These are phyloP conservation scores for Raddia guianensis DNA, from an alignment of 176 grass and related monocot species.

Conservation along the genomic window DNA sequence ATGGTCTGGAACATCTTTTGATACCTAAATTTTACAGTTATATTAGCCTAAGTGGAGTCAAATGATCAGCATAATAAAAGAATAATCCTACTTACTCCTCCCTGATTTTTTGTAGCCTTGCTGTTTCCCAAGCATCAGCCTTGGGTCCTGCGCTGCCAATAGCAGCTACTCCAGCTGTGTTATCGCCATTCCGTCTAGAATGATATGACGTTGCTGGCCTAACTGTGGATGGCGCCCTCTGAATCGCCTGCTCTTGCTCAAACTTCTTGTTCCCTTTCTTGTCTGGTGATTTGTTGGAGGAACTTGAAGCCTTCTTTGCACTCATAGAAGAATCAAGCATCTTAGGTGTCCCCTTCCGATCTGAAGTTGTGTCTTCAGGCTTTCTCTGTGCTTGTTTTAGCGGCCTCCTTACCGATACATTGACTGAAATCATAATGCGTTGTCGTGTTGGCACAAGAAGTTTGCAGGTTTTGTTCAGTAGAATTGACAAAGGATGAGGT, in stretches of 20 bases:
- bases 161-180: background rate
- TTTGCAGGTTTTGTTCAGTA: background rate
- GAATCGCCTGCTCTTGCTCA: slow-evolving; percentile 54
- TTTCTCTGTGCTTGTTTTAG: slow-evolving; percentile 33
- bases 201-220: slow-evolving; percentile 51
- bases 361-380: slow-evolving; percentile 7
- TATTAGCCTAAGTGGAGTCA: slow-evolving; percentile 12
- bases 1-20: slow-evolving; percentile 65
- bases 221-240: slow-evolving; percentile 33
- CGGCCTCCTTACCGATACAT: slow-evolving; percentile 45
- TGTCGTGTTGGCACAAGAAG: background rate
- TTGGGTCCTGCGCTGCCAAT: slow-evolving; percentile 37
- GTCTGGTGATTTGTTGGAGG: slow-evolving; percentile 51
- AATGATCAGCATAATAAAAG: background rate
- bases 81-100: slow-evolving; percentile 45
- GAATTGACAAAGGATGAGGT: background rate
- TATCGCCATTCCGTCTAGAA: slow-evolving; percentile 34
- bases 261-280: slow-evolving; percentile 58
- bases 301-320: slow-evolving; percentile 52
- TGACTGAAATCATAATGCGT: slow-evolving; percentile 41
- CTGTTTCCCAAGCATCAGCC: slow-evolving; percentile 72
- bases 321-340: slow-evolving; percentile 34
- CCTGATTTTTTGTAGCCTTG: slow-evolving; percentile 56
- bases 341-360: slow-evolving; percentile 43
- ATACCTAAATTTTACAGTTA: slow-evolving; percentile 45